Evolutionary conservation across 1,284 basidiomycete genomes (phyloP).

Genomic region (Amylostereum areolatum): DNA sequence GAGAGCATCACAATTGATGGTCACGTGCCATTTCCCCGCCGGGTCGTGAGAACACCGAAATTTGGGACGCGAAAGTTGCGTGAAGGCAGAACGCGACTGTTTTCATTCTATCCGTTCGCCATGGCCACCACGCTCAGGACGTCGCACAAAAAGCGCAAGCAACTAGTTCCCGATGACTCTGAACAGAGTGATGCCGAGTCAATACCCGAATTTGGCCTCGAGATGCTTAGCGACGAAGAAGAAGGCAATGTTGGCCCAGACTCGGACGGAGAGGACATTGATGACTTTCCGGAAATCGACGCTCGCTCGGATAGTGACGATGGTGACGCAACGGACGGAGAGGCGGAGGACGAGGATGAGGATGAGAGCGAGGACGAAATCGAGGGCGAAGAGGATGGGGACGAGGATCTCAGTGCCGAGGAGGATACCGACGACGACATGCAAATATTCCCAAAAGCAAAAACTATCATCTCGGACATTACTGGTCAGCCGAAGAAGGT

Average conservation of each 20-base stretch:
- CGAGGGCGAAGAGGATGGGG: constrained; percentile 28
- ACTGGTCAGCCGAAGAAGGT: constrained; percentile 87
- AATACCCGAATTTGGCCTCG: constrained; percentile 38
- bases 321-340: constrained; percentile 30
- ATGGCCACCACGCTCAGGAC: background rate
- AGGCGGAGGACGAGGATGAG: constrained; percentile 30
- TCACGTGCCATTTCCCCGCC: no score
- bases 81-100: no score
- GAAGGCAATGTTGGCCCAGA: constrained; percentile 43
- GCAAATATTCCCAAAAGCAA: constrained; percentile 57
- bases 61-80: no score
- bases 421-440: constrained; percentile 32
- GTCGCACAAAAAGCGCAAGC: constrained; percentile 53
- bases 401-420: constrained; percentile 16
- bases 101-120: no score
- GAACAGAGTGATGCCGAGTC: constrained; percentile 27
- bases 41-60: no score
- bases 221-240: constrained; percentile 72
- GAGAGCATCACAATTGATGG: no score
- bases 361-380: constrained; percentile 26
- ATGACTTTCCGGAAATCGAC: constrained; percentile 56
- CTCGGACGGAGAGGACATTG: constrained; percentile 33
- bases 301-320: constrained; percentile 32
- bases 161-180: constrained; percentile 22
- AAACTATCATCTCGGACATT: constrained; percentile 70